Base-by-base conservation (phyloP, 2,329 filamentous ascomycete genomes). In the Epichloe hybrida region DNA sequence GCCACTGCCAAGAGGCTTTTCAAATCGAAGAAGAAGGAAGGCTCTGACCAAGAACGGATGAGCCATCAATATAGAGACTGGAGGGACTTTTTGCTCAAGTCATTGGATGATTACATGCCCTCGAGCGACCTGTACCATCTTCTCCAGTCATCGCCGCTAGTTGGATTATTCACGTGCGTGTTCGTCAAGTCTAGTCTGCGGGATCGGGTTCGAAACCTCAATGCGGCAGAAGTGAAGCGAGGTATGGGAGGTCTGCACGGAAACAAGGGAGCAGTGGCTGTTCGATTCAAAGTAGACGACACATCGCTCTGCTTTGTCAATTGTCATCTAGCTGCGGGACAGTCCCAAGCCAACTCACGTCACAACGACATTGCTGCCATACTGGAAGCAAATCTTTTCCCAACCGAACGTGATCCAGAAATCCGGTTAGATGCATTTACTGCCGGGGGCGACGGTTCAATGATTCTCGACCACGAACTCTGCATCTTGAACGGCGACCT, bases 381-480 rank as follows among this genome's bases (percentile, higher is more conserved):
- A 52, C 78, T 98, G 31, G 91, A 97, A 64, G 76, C 83, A 3
- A 74, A 78, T 20, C 74, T 86, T 5, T 74, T 98, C n/a, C 85
- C 88, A 0, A 66, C 75, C 0, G 86, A 93, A 63, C 74, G 75
- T 42, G 86, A 90, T 56, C 70, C 80, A 0, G 75, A 71, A 4
- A 73, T 78, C 4, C 79, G 88, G 6, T 75, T 86, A 38, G 87
- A 95, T 64, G 85, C 81, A 55, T 98, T 84, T 62, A 79, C 89
- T 6, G 87, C 88, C 27, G 93, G 93, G n/a, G 93, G 93, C 43
- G 93, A 98, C 63, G 93, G 93, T 6, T 84, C 82, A 40, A 89
- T 96, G 84, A 87, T 98, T 52, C 75, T 97, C 52, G 93, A 98
- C 62, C 93, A 98, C 62, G 93, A 98, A 68, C 84, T 98, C n/a